phyloP scores from a whole-genome alignment of 2,329 filamentous ascomycete genomes.

The Penicillium sp. region DNA sequence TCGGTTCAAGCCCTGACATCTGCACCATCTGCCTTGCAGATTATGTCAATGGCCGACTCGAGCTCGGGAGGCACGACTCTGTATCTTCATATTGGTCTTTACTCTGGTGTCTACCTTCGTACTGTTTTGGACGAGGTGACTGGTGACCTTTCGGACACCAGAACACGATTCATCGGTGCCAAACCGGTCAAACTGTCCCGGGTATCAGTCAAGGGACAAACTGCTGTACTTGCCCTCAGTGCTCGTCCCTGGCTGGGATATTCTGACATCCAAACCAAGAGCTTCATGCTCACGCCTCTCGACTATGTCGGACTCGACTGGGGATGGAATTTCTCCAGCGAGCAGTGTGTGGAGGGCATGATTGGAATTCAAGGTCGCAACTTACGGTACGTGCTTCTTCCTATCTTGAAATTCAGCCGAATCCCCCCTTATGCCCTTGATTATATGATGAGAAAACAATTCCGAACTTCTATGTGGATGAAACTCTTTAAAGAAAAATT shows the following conservation, averaged over 20 bases:
- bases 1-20: conserved; percentile 92
- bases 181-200: conserved; percentile 86
- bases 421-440: conserved; percentile 26
- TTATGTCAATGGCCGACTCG: conserved; percentile 94
- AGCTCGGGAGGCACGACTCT: conserved; percentile 82
- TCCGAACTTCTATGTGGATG: conserved; percentile 44
- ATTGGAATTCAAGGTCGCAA: conserved; percentile 89
- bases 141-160: conserved; percentile 89
- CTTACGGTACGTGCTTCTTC: conserved; percentile 61
- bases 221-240: conserved; percentile 82
- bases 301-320: conserved; percentile 86
- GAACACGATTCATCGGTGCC: conserved; percentile 89
- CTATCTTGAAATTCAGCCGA: conserved; percentile 24
- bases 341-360: conserved; percentile 89
- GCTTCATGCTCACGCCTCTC: conserved; percentile 87
- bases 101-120: conserved; percentile 91
- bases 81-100: conserved; percentile 92
- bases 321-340: conserved; percentile 94
- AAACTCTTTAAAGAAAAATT: conserved; percentile 41
- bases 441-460: conserved; percentile 46
- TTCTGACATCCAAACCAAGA: conserved; percentile 77
- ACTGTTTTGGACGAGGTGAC: conserved; percentile 94
- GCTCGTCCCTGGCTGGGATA: conserved; percentile 96
- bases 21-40: conserved; percentile 79
- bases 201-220: conserved; percentile 80